A percentile compares a stretch with the other conserved stretches of the same genome.
Conservation (phyloP, 192 early-diverging fungal species). For the Thamnidium elegans region DNA sequence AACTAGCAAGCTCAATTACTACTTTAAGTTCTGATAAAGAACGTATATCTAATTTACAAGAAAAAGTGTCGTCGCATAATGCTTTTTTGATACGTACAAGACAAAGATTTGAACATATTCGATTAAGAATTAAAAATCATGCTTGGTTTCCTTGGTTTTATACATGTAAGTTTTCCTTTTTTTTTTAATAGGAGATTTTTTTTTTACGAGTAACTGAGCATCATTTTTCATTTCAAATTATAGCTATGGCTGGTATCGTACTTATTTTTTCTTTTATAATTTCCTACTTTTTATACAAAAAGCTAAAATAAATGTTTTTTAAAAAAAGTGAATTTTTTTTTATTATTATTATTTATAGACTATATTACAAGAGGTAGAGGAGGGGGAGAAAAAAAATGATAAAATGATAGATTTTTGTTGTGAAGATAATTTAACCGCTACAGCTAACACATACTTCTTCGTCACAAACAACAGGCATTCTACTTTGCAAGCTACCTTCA, state of each 20-base stretch:
- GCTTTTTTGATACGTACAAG: background rate
- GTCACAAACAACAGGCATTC: conserved; percentile 11
- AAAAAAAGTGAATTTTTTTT: too few relatives aligned
- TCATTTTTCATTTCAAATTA: background rate
- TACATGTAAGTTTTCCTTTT: too few relatives aligned
- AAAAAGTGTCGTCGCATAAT: background rate
- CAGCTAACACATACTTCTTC: conserved; percentile 14
- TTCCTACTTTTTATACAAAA: background rate
- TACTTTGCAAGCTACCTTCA: conserved; percentile 24
- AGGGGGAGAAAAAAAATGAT: background rate
- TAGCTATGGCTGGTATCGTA: background rate
- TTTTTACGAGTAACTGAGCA: too few relatives aligned
- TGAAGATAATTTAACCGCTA: background rate
- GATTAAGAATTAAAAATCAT: background rate
- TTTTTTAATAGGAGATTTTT: too few relatives aligned
- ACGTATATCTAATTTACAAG: background rate
- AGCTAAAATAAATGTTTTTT: background rate
- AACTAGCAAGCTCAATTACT: background rate
- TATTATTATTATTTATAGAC: background rate
- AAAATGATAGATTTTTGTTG: too few relatives aligned
- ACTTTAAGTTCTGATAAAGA: background rate
- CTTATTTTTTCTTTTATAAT: background rate
- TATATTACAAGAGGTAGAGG: background rate
- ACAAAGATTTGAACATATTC: background rate
- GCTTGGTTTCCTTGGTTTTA: conserved; percentile 6